Percentiles rank a stretch among this genome's conserved stretches.
These are phyloP conservation scores for Reutealis trisperma DNA, from an alignment of 345 rosid genomes.

Conservation along the genomic window DNA sequence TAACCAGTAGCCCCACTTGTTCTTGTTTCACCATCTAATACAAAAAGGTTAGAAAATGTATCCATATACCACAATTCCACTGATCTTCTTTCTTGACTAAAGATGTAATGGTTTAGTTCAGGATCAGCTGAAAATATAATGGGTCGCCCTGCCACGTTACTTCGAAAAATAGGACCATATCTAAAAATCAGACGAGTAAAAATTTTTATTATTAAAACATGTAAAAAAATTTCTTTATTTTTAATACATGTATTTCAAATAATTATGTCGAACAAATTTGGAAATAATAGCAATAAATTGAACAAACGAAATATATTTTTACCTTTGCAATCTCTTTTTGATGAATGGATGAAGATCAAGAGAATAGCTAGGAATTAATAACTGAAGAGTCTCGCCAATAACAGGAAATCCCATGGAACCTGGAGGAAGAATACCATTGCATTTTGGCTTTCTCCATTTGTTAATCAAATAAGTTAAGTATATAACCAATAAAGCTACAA, in stretches of 20 bases:
- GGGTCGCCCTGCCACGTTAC: constrained; percentile 30
- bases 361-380: constrained; percentile 11
- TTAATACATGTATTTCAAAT: too few relatives aligned
- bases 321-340: constrained; percentile 8
- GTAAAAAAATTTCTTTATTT: too few relatives aligned
- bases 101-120: constrained; percentile 27
- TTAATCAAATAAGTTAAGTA: neutral
- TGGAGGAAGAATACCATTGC: constrained; percentile 6
- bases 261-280: too few relatives aligned
- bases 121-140: constrained; percentile 35
- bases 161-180: constrained; percentile 33
- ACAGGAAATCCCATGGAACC: constrained; percentile 14
- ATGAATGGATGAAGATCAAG: constrained; percentile 15
- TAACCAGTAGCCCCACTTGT: neutral
- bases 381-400: constrained; percentile 7
- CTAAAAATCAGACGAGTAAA: neutral
- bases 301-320: neutral
- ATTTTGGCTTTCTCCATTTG: constrained; percentile 12
- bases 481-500: neutral
- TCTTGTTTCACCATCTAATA: neutral
- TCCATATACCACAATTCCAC: constrained; percentile 37
- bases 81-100: constrained; percentile 28
- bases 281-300: too few relatives aligned
- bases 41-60: constrained; percentile 21
- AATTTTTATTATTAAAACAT: too few relatives aligned